Conservation (phyloP, 371 early-diverging fungal species). For the Rhizopus stolonifer region DNA sequence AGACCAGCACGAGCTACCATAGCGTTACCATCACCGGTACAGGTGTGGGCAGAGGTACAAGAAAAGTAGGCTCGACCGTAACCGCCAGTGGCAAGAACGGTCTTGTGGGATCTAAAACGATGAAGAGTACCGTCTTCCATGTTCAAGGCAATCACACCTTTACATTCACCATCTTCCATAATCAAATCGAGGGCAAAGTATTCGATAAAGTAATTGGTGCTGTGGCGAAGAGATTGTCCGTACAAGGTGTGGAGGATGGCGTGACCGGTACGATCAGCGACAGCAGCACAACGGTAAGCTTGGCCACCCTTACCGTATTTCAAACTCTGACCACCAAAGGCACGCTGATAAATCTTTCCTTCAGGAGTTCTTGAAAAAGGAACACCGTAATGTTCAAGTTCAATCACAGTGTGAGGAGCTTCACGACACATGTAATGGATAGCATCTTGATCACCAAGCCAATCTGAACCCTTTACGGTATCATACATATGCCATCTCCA, state of each 20-base stretch:
- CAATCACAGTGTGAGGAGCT: slow-evolving; percentile 93
- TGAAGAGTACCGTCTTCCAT: slow-evolving; percentile 98
- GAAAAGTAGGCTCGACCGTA: slow-evolving; percentile 99
- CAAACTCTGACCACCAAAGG: slow-evolving; percentile 95
- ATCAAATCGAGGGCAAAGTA: slow-evolving; percentile 98
- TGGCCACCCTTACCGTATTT: slow-evolving; percentile 94
- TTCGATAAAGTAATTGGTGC: slow-evolving; percentile 97
- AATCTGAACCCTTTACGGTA: slow-evolving; percentile 97
- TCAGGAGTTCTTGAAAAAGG: slow-evolving; percentile 97
- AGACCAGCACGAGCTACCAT: slow-evolving; percentile 91
- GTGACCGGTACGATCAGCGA: slow-evolving; percentile 98
- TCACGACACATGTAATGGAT: slow-evolving; percentile 99
- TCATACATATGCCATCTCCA: slow-evolving; percentile 99
- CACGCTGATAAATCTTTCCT: slow-evolving; percentile 97
- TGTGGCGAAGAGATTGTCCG: slow-evolving; percentile 92
- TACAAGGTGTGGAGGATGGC: slow-evolving; percentile 96
- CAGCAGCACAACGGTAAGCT: slow-evolving; percentile 97
- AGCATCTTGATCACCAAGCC: slow-evolving; percentile 98
- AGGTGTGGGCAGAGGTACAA: slow-evolving; percentile 97
- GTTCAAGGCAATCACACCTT: slow-evolving; percentile 93
- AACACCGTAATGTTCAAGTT: slow-evolving; percentile 97
- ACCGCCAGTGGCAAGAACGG: slow-evolving; percentile 97
- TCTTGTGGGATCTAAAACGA: slow-evolving; percentile 97
- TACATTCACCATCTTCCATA: slow-evolving; percentile 97
- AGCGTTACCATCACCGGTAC: slow-evolving; percentile 98